Percentiles rank a stretch among this genome's conserved stretches.
Evolutionary conservation across 2,329 filamentous ascomycete species (phyloP).

Genomic region (Hypoxylon rubiginosum): DNA sequence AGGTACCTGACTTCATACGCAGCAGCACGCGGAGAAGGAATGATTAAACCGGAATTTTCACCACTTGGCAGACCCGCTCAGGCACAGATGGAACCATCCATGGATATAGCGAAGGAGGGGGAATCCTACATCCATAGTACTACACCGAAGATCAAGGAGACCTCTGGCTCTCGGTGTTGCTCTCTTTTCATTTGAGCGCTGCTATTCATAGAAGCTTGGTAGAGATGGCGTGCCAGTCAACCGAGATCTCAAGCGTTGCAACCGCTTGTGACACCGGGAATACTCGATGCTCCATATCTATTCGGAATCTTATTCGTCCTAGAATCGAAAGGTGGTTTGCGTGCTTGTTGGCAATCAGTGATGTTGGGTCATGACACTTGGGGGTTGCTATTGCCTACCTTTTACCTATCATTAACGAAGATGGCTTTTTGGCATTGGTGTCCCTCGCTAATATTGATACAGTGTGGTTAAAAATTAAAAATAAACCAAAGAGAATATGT

Average conservation of each 20-base stretch:
- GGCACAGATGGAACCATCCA: constrained; percentile 19
- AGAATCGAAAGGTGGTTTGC: not conserved
- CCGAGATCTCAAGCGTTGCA: not conserved
- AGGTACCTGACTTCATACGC: not conserved
- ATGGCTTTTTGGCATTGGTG: not conserved
- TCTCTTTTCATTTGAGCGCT: constrained; percentile 17
- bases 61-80: constrained; percentile 30
- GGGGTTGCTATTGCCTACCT: not conserved
- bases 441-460: not conserved
- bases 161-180: constrained; percentile 11
- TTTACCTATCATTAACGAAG: not conserved
- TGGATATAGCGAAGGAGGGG: not conserved
- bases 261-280: not conserved
- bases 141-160: constrained; percentile 3
- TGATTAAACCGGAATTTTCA: constrained; percentile 23
- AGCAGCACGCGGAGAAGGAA: not conserved
- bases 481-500: not conserved
- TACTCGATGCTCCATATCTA: not conserved
- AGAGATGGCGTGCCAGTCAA: not conserved
- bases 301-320: not conserved
- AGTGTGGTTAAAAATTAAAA: not conserved
- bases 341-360: not conserved
- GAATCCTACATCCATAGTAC: not conserved
- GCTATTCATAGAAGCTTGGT: not conserved
- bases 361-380: not conserved